Base-by-base conservation (phyloP, 306 rosid species). In the Cucurbita ficifolia region DNA sequence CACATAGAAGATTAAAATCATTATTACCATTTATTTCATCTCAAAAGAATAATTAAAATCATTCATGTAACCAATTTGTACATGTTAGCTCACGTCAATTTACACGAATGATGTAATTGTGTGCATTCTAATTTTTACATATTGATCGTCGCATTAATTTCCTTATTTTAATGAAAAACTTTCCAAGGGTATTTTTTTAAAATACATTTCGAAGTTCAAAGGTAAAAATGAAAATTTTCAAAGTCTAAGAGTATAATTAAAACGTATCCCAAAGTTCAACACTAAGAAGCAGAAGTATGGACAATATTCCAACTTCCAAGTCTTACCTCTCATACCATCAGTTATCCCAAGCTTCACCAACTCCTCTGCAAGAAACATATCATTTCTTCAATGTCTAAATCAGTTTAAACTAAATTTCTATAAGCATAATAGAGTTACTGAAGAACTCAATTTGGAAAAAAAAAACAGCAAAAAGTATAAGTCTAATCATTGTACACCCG, bases 271-370 rank as follows among this genome's bases (percentile, higher is more conserved):
- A 51, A 5, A 51, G 9, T 51, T 51, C 69, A 61, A 36, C 48
- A 16, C 43, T 38, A 17, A 4, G 69, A 62, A 62, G 69, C 21
- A 61, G 48, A 61, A 61, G 52, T 21, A 67, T 45, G 14, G 19
- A 45, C 11, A 67, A 22, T 13, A 45, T 19, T 64, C 73, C 3
- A 67, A 67, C 19, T 45, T 64, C 54, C 55, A 68, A 46, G 73
- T 68, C 87, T 87, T 86, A 86, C 98, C 98, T 87, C 85, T 87
- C 73, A 85, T 93, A 64, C 89, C 84, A 80, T 88, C 97, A 13
- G 88, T 85, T 82, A 94, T 89, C 82, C 98, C 98, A 84, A 94
- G 97, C 87, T 87, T 94, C 77, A 48, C 82, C 60, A 94, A 85
- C 81, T 94, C 98, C 79, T 81, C 98, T 94, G 88, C 86, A 83